Evolutionary conservation across 768 basidiomycete genomes (phyloP).

Genomic region (Tulasnella sp.): DNA sequence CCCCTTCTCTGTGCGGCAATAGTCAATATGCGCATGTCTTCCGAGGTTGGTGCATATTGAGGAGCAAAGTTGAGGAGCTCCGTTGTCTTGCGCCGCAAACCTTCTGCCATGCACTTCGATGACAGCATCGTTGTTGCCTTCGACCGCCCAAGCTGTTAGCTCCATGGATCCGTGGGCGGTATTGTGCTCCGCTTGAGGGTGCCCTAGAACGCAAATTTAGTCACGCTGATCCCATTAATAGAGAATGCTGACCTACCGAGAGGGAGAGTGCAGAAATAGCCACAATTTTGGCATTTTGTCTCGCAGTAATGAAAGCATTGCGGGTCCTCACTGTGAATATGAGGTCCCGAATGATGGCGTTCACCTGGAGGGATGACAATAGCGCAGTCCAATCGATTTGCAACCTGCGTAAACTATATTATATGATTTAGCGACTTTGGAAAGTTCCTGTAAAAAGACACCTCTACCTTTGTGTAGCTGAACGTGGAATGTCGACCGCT

Average conservation of each 20-base stretch:
- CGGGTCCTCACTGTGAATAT: slow-evolving; percentile 54
- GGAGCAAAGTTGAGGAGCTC: slow-evolving; percentile 25
- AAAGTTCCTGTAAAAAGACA: neutral
- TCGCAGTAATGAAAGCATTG: slow-evolving; percentile 61
- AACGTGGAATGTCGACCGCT: slow-evolving; percentile 63
- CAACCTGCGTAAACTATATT: slow-evolving; percentile 46
- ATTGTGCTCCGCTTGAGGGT: slow-evolving; percentile 26
- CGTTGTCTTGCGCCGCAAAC: slow-evolving; percentile 18
- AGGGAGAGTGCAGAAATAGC: slow-evolving; percentile 62
- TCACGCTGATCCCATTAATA: no score
- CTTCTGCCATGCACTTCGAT: slow-evolving; percentile 25
- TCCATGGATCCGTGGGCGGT: slow-evolving; percentile 33
- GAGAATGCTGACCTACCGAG: slow-evolving; percentile 47
- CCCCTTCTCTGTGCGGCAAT: slow-evolving; percentile 17
- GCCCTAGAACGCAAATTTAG: neutral
- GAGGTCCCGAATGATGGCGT: slow-evolving; percentile 51
- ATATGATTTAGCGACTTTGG: neutral
- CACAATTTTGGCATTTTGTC: slow-evolving; percentile 56
- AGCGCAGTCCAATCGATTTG: slow-evolving; percentile 56
- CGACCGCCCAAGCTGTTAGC: slow-evolving; percentile 27
- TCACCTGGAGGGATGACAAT: slow-evolving; percentile 53
- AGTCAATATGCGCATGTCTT: slow-evolving; percentile 31
- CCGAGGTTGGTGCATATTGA: slow-evolving; percentile 28
- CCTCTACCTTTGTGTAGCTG: slow-evolving; percentile 62
- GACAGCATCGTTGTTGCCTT: slow-evolving; percentile 1